Conservation (phyloP, 129 eudicot genomes). For the Glebionis coronaria region DNA sequence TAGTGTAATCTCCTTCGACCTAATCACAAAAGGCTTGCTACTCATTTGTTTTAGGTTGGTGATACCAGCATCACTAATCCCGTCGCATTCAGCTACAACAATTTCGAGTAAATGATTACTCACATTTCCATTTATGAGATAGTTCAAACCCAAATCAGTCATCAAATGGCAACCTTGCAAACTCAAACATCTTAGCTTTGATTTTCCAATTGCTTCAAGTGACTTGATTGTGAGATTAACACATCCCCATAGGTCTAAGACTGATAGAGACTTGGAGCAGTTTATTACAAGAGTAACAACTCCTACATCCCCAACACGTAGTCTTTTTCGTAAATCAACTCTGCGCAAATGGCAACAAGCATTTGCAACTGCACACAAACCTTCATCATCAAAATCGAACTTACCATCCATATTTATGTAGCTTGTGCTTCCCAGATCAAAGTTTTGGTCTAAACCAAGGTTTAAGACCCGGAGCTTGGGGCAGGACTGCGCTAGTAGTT, state of each 20-base stretch:
- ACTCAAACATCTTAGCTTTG: background rate
- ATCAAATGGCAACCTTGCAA: constrained; percentile 15
- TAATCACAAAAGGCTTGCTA: background rate
- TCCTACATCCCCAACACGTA: constrained; percentile 17
- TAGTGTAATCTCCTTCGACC: background rate
- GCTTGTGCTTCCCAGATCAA: background rate
- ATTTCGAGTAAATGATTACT: constrained; percentile 1
- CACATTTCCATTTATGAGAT: constrained; percentile 8
- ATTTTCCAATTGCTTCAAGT: constrained; percentile 10
- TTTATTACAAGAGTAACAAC: background rate
- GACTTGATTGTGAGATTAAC: constrained; percentile 10
- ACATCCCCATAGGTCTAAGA: constrained; percentile 13
- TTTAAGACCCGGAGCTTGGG: background rate
- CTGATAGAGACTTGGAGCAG: background rate
- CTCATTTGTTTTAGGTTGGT: background rate
- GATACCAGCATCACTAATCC: constrained; percentile 16
- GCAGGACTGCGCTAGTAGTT: too few species aligned
- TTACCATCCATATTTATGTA: background rate
- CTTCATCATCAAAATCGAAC: constrained; percentile 22
- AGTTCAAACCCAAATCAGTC: constrained; percentile 21
- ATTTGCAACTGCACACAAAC: constrained; percentile 13
- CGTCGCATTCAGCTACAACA: constrained; percentile 21
- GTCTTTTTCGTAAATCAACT: constrained; percentile 9
- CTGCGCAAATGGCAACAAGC: constrained; percentile 7
- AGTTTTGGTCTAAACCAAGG: constrained; percentile 6